Base-by-base conservation (phyloP, 768 basidiomycete species). In the Rhizopogon roseolus region DNA sequence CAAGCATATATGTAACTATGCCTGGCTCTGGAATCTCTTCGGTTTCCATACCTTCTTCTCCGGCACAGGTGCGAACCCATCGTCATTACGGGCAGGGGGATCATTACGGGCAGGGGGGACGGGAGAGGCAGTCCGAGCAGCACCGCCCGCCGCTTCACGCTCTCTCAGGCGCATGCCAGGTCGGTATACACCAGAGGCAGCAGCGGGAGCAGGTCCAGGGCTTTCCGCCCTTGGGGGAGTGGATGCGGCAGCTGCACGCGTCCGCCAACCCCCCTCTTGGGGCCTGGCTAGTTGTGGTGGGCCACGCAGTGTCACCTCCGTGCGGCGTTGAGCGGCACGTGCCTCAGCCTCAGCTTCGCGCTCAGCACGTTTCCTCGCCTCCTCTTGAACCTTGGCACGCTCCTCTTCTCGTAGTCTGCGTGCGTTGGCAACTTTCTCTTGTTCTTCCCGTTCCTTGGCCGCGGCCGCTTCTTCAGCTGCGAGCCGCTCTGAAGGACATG, bases 301-400 rank as follows among this genome's bases (percentile, higher is more conserved):
- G 19, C 43, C 54, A 39, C 62, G 66, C 49, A 61, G 56, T 1
- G 34, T n/a, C n/a, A n/a, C 10, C 34, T 66, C 70, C 7, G 71
- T 62, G 4, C 73, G 70, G 49, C 81, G 80, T 63, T 27, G 27
- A 56, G 22, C 71, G 37, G 54, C 77, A 73, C 50, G 73, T 73
- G 69, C 80, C 50, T 66, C 80, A 1, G 88, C 87, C 55, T 89
- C 87, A n/a, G 85, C 83, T 60, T 88, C 89, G 38, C 85, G 79
- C 59, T 84, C 79, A 11, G 69, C 71, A 57, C 81, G 86, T 48
- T 76, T 71, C n/a, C 79, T 81, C 1, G 81, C 83, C 27, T 78
- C 68, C 52, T 88, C 84, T 13, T 68, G 16, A 0, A 74, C 76
- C 14, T 77, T 81, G 14, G 77, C 77, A 27, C 79, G 79, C 52